Conservation (phyloP, 2,329 filamentous ascomycete species). For the Colletotrichum salicis region DNA sequence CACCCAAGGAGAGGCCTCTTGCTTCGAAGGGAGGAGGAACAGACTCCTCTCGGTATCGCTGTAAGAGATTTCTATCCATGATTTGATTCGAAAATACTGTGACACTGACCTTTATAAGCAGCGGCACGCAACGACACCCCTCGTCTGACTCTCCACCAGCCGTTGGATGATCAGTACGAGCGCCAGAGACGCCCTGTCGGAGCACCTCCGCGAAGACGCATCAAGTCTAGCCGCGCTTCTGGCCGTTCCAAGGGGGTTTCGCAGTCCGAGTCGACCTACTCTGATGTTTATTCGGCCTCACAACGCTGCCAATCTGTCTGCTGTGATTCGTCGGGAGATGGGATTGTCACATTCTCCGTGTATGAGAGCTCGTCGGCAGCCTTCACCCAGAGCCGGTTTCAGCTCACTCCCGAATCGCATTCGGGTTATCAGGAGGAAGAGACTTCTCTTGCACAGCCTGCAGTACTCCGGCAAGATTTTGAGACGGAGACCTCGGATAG, state of each 20-base stretch:
- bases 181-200: neutral
- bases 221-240: slow-evolving; percentile 28
- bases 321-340: neutral
- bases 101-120: slow-evolving; percentile 1
- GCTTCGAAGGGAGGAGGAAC: neutral
- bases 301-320: neutral
- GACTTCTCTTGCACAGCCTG: neutral
- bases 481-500: neutral
- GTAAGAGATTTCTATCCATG: neutral
- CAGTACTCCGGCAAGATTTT: too few species aligned
- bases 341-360: neutral
- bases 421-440: neutral
- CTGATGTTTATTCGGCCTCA: neutral
- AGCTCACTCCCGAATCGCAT: neutral
- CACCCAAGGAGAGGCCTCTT: neutral
- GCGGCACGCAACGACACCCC: neutral
- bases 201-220: slow-evolving; percentile 28
- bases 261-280: neutral
- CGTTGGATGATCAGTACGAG: neutral
- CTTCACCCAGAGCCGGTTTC: neutral
- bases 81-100: neutral
- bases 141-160: neutral
- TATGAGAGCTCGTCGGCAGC: neutral
- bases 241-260: neutral
- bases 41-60: neutral